These are phyloP conservation scores for Syzygium aromaticum DNA, from an alignment of 345 rosid genomes.

Conservation along the genomic window DNA sequence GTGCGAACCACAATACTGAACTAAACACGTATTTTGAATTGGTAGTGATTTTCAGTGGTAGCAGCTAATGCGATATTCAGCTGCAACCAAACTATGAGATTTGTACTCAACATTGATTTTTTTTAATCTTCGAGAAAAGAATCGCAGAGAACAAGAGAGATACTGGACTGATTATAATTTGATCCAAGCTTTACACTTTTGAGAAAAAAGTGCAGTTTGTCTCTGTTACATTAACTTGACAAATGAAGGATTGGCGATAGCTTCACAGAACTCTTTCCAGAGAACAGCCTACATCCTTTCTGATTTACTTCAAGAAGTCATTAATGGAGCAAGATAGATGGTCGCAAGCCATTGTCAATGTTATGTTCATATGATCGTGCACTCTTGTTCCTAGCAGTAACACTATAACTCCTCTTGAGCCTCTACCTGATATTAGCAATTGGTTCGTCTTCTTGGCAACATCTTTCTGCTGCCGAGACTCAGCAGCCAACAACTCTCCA, in stretches of 20 bases:
- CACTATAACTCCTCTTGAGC: slow-evolving; percentile 50
- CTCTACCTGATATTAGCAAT: slow-evolving; percentile 28
- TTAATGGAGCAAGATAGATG: neutral
- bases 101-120: neutral
- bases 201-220: neutral
- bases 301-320: neutral
- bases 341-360: neutral
- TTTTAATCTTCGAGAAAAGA: neutral
- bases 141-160: neutral
- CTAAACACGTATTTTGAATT: neutral
- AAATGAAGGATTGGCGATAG: slow-evolving; percentile 1
- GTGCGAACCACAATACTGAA: neutral
- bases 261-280: neutral
- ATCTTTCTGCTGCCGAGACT: slow-evolving; percentile 39
- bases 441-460: slow-evolving; percentile 11
- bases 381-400: slow-evolving; percentile 42
- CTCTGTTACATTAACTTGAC: neutral
- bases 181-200: neutral
- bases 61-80: neutral
- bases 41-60: neutral
- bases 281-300: neutral
- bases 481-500: neutral
- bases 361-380: slow-evolving; percentile 15
- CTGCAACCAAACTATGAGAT: neutral
- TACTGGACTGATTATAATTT: neutral